phyloP scores from a whole-genome alignment of 805 yeast species.

The Candida rishiriensis region DNA sequence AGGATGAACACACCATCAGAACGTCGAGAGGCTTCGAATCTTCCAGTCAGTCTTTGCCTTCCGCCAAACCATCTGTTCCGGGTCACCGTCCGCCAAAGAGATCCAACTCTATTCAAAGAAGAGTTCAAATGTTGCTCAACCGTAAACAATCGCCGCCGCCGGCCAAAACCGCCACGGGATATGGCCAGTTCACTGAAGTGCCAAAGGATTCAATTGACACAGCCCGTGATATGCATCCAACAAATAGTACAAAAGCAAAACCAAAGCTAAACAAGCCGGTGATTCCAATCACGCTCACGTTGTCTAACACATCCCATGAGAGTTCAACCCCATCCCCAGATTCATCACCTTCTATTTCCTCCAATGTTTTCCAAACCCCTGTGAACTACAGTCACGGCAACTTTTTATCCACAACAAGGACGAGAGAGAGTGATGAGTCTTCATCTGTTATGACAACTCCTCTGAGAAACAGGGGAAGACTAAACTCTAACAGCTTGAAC shows the following conservation, averaged over 20 bases:
- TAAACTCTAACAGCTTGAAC: not conserved
- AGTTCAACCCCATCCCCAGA: constrained; percentile 13
- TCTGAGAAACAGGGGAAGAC: not conserved
- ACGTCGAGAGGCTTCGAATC: not conserved
- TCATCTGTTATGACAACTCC: not conserved
- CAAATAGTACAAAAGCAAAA: constrained; percentile 3
- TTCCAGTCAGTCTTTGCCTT: not conserved
- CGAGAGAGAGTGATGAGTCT: not conserved
- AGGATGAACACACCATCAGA: not conserved
- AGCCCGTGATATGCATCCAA: not conserved
- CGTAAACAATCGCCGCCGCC: constrained; percentile 42
- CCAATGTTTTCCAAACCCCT: constrained; percentile 2
- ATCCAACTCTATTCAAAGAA: constrained; percentile 44
- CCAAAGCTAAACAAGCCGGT: constrained; percentile 18
- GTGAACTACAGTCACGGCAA: not conserved
- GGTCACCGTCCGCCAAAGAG: constrained; percentile 25
- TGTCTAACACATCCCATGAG: constrained; percentile 9
- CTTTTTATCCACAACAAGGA: not conserved
- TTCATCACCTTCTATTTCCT: constrained; percentile 1
- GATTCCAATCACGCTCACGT: constrained; percentile 9
- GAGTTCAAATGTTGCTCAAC: constrained; percentile 48
- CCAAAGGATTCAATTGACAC: constrained; percentile 1
- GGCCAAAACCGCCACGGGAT: constrained; percentile 69
- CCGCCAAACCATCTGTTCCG: constrained; percentile 15
- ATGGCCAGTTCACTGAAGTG: constrained; percentile 66